Evolutionary conservation across 1,284 basidiomycete genomes (phyloP).

Genomic region (Cryptococcus amylolentus): DNA sequence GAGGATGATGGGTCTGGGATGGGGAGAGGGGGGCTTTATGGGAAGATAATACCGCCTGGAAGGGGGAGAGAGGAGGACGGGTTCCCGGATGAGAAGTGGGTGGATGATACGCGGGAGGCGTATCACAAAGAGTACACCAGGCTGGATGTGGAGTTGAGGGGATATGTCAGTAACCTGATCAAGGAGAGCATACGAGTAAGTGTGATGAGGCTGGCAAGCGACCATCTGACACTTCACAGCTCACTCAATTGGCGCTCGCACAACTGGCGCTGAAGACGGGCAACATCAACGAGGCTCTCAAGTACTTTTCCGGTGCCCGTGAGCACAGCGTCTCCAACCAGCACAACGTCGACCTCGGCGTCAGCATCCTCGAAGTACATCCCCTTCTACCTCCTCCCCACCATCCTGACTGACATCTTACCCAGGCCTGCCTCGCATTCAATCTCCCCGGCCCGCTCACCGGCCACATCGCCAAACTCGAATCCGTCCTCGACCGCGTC

Average conservation of each 20-base stretch:
- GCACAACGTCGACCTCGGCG: slow-evolving; percentile 40
- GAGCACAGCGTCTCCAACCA: slow-evolving; percentile 36
- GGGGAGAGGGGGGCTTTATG: background rate
- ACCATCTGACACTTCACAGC: slow-evolving; percentile 16
- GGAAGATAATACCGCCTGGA: background rate
- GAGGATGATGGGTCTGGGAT: background rate
- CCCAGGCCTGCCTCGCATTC: slow-evolving; percentile 33
- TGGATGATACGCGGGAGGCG: background rate
- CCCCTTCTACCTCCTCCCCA: background rate
- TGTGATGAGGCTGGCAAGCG: background rate
- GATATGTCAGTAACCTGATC: slow-evolving; percentile 46
- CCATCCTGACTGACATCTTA: background rate
- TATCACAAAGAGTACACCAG: slow-evolving; percentile 15
- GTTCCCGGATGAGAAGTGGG: slow-evolving; percentile 32
- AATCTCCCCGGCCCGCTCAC: slow-evolving; percentile 28
- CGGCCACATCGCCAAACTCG: slow-evolving; percentile 39
- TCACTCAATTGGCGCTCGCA: slow-evolving; percentile 42
- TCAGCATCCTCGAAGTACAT: slow-evolving; percentile 35
- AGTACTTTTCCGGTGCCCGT: slow-evolving; percentile 26
- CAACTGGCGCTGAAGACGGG: slow-evolving; percentile 37
- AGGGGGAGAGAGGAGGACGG: slow-evolving; percentile 19
- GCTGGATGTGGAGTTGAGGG: slow-evolving; percentile 40
- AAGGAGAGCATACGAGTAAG: slow-evolving; percentile 46
- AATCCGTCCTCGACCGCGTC: slow-evolving; percentile 35
- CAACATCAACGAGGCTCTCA: slow-evolving; percentile 22